Evolutionary conservation across 805 yeast species (phyloP), one percentile per base, ranked within the genome.

Genomic region (Schizosaccharomyces octosporus): DNA sequence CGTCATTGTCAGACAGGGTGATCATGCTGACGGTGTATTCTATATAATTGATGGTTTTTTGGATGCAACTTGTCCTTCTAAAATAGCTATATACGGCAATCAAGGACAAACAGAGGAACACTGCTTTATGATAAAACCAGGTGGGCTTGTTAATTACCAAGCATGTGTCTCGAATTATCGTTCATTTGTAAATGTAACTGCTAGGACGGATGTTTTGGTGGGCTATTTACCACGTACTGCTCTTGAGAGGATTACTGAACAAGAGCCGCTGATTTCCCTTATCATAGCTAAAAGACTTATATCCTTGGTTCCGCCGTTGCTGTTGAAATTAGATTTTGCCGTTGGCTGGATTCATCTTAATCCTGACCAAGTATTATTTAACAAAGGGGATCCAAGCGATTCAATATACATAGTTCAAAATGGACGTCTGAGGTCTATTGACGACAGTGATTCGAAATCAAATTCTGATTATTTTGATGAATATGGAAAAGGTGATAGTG

Each of bases 281-380:
- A 81, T 87, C 1, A 78, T 88, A 58, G 95, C 97, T 0, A 81
- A 81, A 63, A 78, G 81, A 7, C 73, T 90, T 64, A 81, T 84
- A 57, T 75, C 75, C n/a, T 75, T 85, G 1, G 71, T 93, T 48
- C 83, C 89, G 36, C 74, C 78, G 36, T 79, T 84, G 62, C 74
- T 90, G 48, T 71, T 85, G 48, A 80, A 84, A 62, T 79, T 93
- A 54, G 97, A 90, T 68, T 87, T 85, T 71, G 95, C 97, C 0
- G 73, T 93, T 61, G 98, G 93, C 70, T 90, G 97, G 97, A 81
- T 89, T 51, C 95, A 87, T 63, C 75, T 85, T 13, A 81, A 81
- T n/a, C 90, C 97, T 1, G 95, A 97, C 0, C 83, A 83, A 60
- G 77, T 83, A 0, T 71, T 93, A 24, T 87, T 85, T 67, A 77